Evolutionary conservation across 495 filamentous ascomycete species (phyloP), one percentile per base, ranked within the genome.

Genomic region (Hypoxylon subgilvum): DNA sequence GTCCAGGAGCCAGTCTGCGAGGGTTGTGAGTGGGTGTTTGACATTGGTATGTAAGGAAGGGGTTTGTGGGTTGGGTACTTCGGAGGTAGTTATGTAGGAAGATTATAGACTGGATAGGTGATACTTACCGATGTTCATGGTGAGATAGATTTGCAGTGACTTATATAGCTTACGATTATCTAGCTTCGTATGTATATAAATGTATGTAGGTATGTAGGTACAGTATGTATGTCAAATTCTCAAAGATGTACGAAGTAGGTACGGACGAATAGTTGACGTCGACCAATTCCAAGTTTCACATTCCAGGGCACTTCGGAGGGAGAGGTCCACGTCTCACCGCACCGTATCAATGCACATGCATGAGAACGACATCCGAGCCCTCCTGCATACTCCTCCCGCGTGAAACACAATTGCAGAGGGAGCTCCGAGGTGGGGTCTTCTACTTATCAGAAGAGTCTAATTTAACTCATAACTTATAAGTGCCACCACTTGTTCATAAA

Each of bases 1-100:
- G 63, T 87, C 84, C 8, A 86, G 74, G 48, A 85, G 66, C 76
- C 76, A 79, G 42, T 81, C 75, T 72, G 27, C 23, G 16, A 3
- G 35, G 12, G 6, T 19, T n/a, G n/a, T n/a, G n/a, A n/a, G n/a
- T n/a, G n/a, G n/a, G n/a, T n/a, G 14, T 57, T 14, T 43, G 34
- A 16, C 35, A 32, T 38, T 7, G 7, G 19, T 36, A 12, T n/a
- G n/a, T n/a, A n/a, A n/a, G n/a, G n/a, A n/a, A n/a, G n/a, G n/a
- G n/a, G n/a, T n/a, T n/a, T n/a, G n/a, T n/a, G n/a, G n/a, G n/a
- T n/a, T n/a, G n/a, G n/a, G n/a, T n/a, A n/a, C n/a, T 36, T 14
- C 4, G 6, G 10, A 18, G 27, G 16, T n/a, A 27, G 3, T 17
- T 30, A 30, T 10, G 27, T 30, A 10, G 31, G 50, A 5, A 58